A percentile compares a stretch with the other conserved stretches of the same genome.
These are phyloP conservation scores for Neobulgaria alba DNA, from an alignment of 2,329 filamentous ascomycete species.

Conservation along the genomic window DNA sequence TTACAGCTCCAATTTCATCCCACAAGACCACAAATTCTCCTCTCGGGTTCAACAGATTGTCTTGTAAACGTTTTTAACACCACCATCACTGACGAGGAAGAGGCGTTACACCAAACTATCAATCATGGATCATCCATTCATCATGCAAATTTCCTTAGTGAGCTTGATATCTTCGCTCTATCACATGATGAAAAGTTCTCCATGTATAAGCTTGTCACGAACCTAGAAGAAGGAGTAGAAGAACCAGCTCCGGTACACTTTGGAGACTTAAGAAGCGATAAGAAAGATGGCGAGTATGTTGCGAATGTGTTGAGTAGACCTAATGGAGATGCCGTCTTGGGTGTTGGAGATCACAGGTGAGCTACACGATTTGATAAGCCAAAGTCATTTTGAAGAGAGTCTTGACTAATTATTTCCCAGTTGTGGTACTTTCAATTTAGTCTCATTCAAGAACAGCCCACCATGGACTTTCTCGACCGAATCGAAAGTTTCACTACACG, in stretches of 20 bases:
- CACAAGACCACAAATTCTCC: constrained; percentile 47
- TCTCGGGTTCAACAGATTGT: constrained; percentile 74
- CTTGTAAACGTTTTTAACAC: constrained; percentile 72
- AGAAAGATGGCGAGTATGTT: constrained; percentile 65
- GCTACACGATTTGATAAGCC: too few relatives aligned
- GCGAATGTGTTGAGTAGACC: constrained; percentile 55
- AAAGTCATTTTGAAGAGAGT: too few relatives aligned
- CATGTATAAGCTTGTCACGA: constrained; percentile 61
- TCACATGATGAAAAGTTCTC: constrained; percentile 73
- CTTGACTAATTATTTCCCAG: constrained; percentile 29
- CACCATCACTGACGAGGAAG: constrained; percentile 63
- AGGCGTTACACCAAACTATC: constrained; percentile 67
- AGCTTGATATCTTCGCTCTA: constrained; percentile 58
- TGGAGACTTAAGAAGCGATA: constrained; percentile 55
- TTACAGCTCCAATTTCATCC: constrained; percentile 53
- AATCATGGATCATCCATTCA: constrained; percentile 71
- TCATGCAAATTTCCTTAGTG: constrained; percentile 61
- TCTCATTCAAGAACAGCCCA: constrained; percentile 46
- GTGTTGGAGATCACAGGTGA: constrained; percentile 60
- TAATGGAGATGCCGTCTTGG: constrained; percentile 53
- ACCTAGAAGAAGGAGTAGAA: constrained; percentile 47
- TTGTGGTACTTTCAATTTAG: constrained; percentile 48
- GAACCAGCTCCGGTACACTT: constrained; percentile 43
- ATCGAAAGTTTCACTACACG: constrained; percentile 49
- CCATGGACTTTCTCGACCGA: constrained; percentile 47